Conservation (phyloP, 2,329 filamentous ascomycete genomes). For the Fusarium anguioides region DNA sequence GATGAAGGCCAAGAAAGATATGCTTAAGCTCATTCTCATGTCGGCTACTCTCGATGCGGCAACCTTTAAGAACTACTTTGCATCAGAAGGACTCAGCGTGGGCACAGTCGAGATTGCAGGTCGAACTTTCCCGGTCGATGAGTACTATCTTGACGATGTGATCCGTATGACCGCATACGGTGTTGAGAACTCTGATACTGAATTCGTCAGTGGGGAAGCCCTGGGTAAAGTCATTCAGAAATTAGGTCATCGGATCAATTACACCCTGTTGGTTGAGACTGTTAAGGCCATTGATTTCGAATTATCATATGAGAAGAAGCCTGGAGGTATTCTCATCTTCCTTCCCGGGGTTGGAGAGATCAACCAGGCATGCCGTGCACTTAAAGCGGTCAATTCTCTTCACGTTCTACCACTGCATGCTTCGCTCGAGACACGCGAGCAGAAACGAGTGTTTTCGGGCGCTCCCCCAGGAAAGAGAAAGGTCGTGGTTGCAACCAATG, state of each 20-base stretch:
- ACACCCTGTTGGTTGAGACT: constrained; percentile 83
- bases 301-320: constrained; percentile 70
- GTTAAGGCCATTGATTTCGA: constrained; percentile 85
- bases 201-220: constrained; percentile 61
- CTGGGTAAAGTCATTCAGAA: constrained; percentile 78
- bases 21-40: constrained; percentile 96
- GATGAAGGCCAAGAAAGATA: constrained; percentile 85
- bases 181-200: constrained; percentile 59
- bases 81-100: constrained; percentile 76
- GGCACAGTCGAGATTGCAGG: constrained; percentile 87
- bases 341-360: constrained; percentile 94
- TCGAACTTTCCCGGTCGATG: constrained; percentile 88
- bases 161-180: constrained; percentile 85
- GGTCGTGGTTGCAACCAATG: constrained; percentile 93
- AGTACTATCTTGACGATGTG: constrained; percentile 91
- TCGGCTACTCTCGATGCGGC: constrained; percentile 92
- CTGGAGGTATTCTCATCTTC: constrained; percentile 93
- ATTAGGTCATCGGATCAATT: constrained; percentile 88
- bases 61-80: constrained; percentile 67
- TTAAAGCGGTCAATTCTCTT: constrained; percentile 71
- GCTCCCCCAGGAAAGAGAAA: constrained; percentile 86
- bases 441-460: constrained; percentile 84
- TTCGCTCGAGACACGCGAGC: constrained; percentile 87
- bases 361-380: constrained; percentile 80
- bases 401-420: constrained; percentile 91